Percentiles rank a stretch among this genome's conserved stretches.
Conservation (phyloP, 2,329 filamentous ascomycete genomes). For the Xylariaceae sp. region DNA sequence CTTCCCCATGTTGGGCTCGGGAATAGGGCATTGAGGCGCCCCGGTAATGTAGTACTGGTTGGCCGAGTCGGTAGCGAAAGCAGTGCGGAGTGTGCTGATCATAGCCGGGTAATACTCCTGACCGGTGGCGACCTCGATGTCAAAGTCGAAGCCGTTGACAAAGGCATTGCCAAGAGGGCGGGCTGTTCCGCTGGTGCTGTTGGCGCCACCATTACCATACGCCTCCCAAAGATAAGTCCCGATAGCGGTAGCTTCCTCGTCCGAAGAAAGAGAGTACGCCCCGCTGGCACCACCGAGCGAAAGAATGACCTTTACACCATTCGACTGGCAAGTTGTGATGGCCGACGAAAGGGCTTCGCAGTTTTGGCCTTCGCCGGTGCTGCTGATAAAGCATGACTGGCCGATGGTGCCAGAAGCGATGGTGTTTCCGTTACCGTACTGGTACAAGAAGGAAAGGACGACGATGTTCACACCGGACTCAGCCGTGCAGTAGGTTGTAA, state of each 20-base stretch:
- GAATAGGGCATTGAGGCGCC: slow-evolving; percentile 45
- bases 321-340: slow-evolving; percentile 41
- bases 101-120: slow-evolving; percentile 36
- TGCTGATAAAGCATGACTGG: slow-evolving; percentile 37
- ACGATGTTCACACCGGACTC: slow-evolving; percentile 41
- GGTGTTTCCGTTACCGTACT: slow-evolving; percentile 35
- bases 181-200: slow-evolving; percentile 23
- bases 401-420: slow-evolving; percentile 41
- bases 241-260: slow-evolving; percentile 39
- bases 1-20: slow-evolving; percentile 41
- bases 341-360: slow-evolving; percentile 39
- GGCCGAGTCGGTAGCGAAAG: slow-evolving; percentile 33
- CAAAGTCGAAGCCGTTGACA: slow-evolving; percentile 31
- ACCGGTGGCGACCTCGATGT: slow-evolving; percentile 37
- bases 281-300: slow-evolving; percentile 43
- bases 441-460: slow-evolving; percentile 42
- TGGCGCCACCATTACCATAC: slow-evolving; percentile 38
- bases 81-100: slow-evolving; percentile 31
- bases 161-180: slow-evolving; percentile 46
- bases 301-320: slow-evolving; percentile 44
- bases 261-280: slow-evolving; percentile 33
- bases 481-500: slow-evolving; percentile 37
- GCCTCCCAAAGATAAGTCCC: slow-evolving; percentile 44
- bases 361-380: slow-evolving; percentile 32
- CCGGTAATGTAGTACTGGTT: slow-evolving; percentile 46